Evolutionary conservation across 805 yeast genomes (phyloP).

Genomic region (Monosporozyma servazzii): DNA sequence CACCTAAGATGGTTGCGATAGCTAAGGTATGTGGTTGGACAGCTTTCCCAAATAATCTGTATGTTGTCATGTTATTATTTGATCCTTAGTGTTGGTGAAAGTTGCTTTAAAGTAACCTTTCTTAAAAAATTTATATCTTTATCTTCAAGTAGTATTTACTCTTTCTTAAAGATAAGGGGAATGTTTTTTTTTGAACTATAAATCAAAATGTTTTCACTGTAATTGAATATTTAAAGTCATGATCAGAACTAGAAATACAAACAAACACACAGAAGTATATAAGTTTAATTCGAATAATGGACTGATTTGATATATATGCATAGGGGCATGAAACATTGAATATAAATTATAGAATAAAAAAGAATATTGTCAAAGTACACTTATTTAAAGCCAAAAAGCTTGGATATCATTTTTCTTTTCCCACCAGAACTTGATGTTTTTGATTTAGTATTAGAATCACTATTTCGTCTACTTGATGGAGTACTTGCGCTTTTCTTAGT

Average conservation of each 20-base stretch:
- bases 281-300: background rate
- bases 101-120: background rate
- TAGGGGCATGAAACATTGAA: background rate
- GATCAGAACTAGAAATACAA: no score
- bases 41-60: slow-evolving; percentile 72
- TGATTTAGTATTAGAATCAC: slow-evolving; percentile 7
- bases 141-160: no score
- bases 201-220: background rate
- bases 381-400: slow-evolving; percentile 9
- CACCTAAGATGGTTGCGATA: slow-evolving; percentile 46
- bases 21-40: slow-evolving; percentile 82
- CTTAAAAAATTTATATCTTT: background rate
- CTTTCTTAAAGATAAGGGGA: no score
- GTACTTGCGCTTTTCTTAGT: slow-evolving; percentile 4
- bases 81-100: no score
- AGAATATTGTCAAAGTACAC: background rate
- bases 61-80: slow-evolving; percentile 26
- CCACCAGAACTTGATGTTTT: slow-evolving; percentile 9
- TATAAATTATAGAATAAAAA: background rate
- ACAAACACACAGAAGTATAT: background rate
- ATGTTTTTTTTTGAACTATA: background rate
- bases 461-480: slow-evolving; percentile 14
- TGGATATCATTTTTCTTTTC: slow-evolving; percentile 7
- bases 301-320: background rate
- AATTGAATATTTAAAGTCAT: no score